Evolutionary conservation across 441 rosid species (phyloP).

Genomic region (Erodium texanum): DNA sequence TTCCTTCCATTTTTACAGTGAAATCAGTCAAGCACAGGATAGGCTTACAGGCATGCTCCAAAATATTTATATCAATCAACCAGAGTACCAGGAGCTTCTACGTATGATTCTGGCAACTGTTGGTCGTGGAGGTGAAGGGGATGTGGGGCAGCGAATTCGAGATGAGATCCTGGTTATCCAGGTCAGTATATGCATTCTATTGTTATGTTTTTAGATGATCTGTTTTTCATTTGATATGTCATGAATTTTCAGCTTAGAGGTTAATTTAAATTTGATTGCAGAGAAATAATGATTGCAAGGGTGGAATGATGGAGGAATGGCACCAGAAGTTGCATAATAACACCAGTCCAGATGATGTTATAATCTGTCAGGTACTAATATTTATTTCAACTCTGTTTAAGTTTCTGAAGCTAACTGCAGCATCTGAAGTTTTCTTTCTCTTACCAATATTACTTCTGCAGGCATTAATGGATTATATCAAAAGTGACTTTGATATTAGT

Average conservation of each 20-base stretch:
- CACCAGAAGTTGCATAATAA: slow-evolving; percentile 98
- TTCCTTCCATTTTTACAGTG: slow-evolving; percentile 45
- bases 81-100: slow-evolving; percentile 65
- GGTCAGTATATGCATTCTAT: slow-evolving; percentile 36
- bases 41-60: slow-evolving; percentile 81
- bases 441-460: slow-evolving; percentile 29
- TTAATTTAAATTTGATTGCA: slow-evolving; percentile 29
- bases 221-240: slow-evolving; percentile 6
- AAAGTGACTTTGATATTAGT: slow-evolving; percentile 67
- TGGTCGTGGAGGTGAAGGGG: slow-evolving; percentile 99
- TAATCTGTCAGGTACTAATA: slow-evolving; percentile 83
- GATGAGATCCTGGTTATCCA: slow-evolving; percentile 97
- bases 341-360: slow-evolving; percentile 97
- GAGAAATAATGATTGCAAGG: slow-evolving; percentile 97
- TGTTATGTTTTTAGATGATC: slow-evolving; percentile 8
- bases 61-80: slow-evolving; percentile 43
- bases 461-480: slow-evolving; percentile 82
- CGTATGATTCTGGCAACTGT: slow-evolving; percentile 91
- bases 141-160: slow-evolving; percentile 95
- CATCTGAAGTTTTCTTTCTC: slow-evolving; percentile 10
- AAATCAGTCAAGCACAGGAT: slow-evolving; percentile 94
- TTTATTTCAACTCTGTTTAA: slow-evolving; percentile 14
- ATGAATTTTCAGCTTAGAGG: slow-evolving; percentile 16
- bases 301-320: slow-evolving; percentile 99
- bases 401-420: slow-evolving; percentile 14